These are phyloP conservation scores for Myriangium duriaei DNA, from an alignment of 2,329 filamentous ascomycete genomes.

Conservation along the genomic window DNA sequence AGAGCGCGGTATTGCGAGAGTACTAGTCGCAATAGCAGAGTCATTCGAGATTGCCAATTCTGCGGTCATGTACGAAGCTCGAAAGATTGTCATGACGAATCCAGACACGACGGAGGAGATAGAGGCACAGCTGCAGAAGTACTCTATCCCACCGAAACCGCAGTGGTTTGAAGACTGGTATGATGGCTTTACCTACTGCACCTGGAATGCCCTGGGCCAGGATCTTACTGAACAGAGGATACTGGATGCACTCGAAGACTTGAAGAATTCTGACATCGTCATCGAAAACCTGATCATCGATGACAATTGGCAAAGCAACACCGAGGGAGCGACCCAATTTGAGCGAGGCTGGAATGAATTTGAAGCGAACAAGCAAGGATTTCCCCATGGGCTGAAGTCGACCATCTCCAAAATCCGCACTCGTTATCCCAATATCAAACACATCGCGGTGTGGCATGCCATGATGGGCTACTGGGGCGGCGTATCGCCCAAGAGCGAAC, in stretches of 20 bases:
- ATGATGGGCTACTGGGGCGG: constrained; percentile 85
- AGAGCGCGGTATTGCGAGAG: constrained; percentile 40
- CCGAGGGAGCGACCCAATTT: constrained; percentile 43
- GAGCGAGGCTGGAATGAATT: constrained; percentile 61
- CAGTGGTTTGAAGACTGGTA: constrained; percentile 81
- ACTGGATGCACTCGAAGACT: constrained; percentile 56
- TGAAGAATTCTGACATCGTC: constrained; percentile 60
- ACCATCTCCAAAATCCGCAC: constrained; percentile 57
- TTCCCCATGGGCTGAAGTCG: constrained; percentile 66
- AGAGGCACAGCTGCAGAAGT: constrained; percentile 32
- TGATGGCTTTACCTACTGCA: constrained; percentile 88
- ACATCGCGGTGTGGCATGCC: constrained; percentile 91
- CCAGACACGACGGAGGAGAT: constrained; percentile 33
- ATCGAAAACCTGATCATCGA: constrained; percentile 85
- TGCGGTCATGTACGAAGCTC: constrained; percentile 78
- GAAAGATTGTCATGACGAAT: constrained; percentile 43
- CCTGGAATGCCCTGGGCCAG: constrained; percentile 89
- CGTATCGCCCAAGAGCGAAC: constrained; percentile 58
- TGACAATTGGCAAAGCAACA: constrained; percentile 83
- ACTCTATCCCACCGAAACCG: constrained; percentile 37
- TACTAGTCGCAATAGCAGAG: constrained; percentile 60
- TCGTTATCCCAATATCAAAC: constrained; percentile 56
- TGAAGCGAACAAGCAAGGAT: constrained; percentile 67
- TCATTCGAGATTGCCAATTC: constrained; percentile 65
- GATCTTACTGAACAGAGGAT: constrained; percentile 71